Percentiles rank a stretch among this genome's conserved stretches.
Evolutionary conservation across 2,329 filamentous ascomycete species (phyloP).

Genomic region (Botryotinia globosa): DNA sequence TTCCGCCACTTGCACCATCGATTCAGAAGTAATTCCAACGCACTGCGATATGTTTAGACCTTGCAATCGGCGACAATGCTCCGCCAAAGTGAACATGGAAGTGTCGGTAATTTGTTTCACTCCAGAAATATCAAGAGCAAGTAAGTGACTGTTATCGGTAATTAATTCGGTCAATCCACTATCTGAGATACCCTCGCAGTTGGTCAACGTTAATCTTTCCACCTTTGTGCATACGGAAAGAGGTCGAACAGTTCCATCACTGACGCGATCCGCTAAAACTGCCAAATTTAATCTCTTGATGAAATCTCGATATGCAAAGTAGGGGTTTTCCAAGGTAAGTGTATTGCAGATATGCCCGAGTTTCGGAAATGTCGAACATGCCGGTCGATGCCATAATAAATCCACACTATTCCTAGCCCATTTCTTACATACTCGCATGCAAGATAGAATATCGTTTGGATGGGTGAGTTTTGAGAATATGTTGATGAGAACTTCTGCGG

Average conservation of each 20-base stretch:
- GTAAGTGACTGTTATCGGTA: slow-evolving; percentile 71
- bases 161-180: slow-evolving; percentile 77
- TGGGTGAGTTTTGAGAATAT: slow-evolving; percentile 82
- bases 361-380: slow-evolving; percentile 83
- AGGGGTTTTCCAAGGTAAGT: slow-evolving; percentile 67
- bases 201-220: slow-evolving; percentile 88
- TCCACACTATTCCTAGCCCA: slow-evolving; percentile 94
- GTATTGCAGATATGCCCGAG: slow-evolving; percentile 78
- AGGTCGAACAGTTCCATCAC: slow-evolving; percentile 83
- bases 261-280: slow-evolving; percentile 69
- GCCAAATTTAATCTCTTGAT: slow-evolving; percentile 91
- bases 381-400: slow-evolving; percentile 89
- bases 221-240: slow-evolving; percentile 84
- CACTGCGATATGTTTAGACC: slow-evolving; percentile 91
- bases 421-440: slow-evolving; percentile 89
- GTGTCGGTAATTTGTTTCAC: slow-evolving; percentile 76
- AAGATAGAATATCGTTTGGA: slow-evolving; percentile 75
- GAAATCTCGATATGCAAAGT: slow-evolving; percentile 85
- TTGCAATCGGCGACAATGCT: slow-evolving; percentile 80
- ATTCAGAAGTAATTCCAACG: slow-evolving; percentile 79
- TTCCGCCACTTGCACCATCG: slow-evolving; percentile 74
- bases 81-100: slow-evolving; percentile 73
- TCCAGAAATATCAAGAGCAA: slow-evolving; percentile 87
- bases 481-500: slow-evolving; percentile 90
- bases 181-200: slow-evolving; percentile 83